A percentile compares a stretch with the other conserved stretches of the same genome.
Evolutionary conservation across 768 basidiomycete genomes (phyloP).

Genomic region (Tricholoma sp.): DNA sequence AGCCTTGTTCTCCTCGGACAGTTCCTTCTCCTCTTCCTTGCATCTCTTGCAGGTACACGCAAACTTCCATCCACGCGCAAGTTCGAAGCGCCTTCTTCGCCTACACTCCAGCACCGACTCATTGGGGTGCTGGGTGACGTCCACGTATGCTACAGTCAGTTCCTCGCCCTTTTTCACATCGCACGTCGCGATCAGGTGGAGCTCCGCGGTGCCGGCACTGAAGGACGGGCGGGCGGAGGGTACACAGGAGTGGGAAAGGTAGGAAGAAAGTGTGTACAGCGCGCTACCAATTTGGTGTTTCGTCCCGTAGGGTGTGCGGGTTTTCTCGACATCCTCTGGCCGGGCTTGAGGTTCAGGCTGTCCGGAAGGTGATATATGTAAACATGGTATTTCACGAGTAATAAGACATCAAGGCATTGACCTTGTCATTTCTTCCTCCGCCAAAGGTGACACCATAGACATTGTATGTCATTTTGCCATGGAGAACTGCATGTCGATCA

Average conservation of each 20-base stretch:
- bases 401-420: slow-evolving; percentile 23
- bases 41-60: slow-evolving; percentile 71
- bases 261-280: slow-evolving; percentile 72
- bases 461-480: slow-evolving; percentile 75
- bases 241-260: slow-evolving; percentile 71
- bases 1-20: slow-evolving; percentile 28
- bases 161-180: slow-evolving; percentile 73
- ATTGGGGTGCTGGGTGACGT: slow-evolving; percentile 49
- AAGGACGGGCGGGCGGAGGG: slow-evolving; percentile 67
- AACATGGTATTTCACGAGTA: background rate
- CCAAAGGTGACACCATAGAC: slow-evolving; percentile 66
- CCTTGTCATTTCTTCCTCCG: slow-evolving; percentile 68
- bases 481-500: slow-evolving; percentile 53
- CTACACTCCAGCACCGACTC: slow-evolving; percentile 54
- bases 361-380: background rate
- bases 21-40: slow-evolving; percentile 42
- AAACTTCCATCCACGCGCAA: slow-evolving; percentile 80
- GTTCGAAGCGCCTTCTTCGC: slow-evolving; percentile 62
- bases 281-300: slow-evolving; percentile 71
- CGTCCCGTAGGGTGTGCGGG: slow-evolving; percentile 75
- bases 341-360: slow-evolving; percentile 50
- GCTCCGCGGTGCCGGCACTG: slow-evolving; percentile 57
- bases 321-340: slow-evolving; percentile 68
- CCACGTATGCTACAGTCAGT: slow-evolving; percentile 72
- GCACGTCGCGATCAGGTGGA: slow-evolving; percentile 62